Evolutionary conservation across 208 protist species (phyloP).

Genomic region (Leishmania martiniquensis): DNA sequence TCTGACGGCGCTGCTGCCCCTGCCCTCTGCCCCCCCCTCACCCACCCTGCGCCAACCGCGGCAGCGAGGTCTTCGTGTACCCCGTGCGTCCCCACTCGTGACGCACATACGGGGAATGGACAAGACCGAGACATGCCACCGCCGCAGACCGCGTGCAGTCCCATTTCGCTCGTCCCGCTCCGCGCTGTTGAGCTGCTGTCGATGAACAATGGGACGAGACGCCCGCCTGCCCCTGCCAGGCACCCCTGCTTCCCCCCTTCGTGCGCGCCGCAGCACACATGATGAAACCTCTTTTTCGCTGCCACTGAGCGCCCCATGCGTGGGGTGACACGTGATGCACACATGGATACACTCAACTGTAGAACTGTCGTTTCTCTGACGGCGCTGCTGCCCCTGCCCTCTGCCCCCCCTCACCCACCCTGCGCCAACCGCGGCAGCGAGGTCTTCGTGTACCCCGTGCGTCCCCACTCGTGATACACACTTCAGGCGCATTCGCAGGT

Average conservation of each 20-base stretch:
- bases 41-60: neutral
- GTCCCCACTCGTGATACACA: constrained; percentile 8
- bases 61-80: constrained; percentile 12
- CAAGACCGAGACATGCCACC: constrained; percentile 21
- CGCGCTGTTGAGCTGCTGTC: constrained; percentile 7
- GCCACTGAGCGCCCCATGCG: constrained; percentile 12
- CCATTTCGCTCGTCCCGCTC: constrained; percentile 28
- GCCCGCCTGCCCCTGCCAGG: neutral
- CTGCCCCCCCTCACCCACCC: neutral
- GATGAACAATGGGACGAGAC: constrained; percentile 1
- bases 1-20: neutral
- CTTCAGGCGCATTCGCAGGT: neutral
- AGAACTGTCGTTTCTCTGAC: constrained; percentile 18
- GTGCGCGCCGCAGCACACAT: neutral
- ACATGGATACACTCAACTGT: constrained; percentile 20
- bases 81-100: constrained; percentile 20
- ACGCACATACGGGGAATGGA: constrained; percentile 19
- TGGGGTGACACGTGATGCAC: constrained; percentile 18
- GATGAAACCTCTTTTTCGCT: constrained; percentile 18
- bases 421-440: neutral
- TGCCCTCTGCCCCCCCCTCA: neutral
- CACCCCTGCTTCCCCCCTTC: neutral
- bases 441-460: constrained; percentile 19
- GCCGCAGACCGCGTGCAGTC: constrained; percentile 2
- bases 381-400: neutral